Evolutionary conservation across 179 eudicot species (phyloP).

Genomic region (Amaranthus tricolor): DNA sequence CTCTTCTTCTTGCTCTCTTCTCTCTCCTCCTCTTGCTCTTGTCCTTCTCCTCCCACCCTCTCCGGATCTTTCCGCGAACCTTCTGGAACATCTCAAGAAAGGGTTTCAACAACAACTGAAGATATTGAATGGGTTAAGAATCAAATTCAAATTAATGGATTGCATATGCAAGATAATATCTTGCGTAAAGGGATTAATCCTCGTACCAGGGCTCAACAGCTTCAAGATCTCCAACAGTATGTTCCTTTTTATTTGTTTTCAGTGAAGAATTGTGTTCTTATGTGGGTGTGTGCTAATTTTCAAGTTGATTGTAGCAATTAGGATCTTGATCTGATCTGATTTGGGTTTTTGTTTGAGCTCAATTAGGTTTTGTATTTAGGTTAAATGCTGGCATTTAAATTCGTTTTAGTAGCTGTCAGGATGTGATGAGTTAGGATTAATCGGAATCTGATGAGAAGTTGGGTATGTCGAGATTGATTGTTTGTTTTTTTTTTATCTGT

Average conservation of each 20-base stretch:
- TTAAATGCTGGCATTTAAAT: too few relatives aligned
- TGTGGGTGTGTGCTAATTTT: neutral
- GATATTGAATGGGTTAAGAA: conserved; percentile 73
- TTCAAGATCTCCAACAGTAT: conserved; percentile 71
- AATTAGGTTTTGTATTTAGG: too few relatives aligned
- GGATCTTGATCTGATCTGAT: neutral
- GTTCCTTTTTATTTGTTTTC: neutral
- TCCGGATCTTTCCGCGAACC: neutral
- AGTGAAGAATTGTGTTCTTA: conserved; percentile 5
- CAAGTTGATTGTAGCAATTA: neutral
- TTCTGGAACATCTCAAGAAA: conserved; percentile 24
- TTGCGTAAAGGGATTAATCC: conserved; percentile 95
- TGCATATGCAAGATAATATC: conserved; percentile 79
- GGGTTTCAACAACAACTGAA: conserved; percentile 49
- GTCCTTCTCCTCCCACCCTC: conserved; percentile 42
- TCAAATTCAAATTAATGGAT: conserved; percentile 74
- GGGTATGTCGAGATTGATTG: too few relatives aligned
- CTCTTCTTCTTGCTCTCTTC: conserved; percentile 61
- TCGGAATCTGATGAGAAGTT: too few relatives aligned
- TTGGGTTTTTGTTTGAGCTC: too few relatives aligned
- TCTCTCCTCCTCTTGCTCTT: conserved; percentile 40
- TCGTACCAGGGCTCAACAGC: conserved; percentile 83
- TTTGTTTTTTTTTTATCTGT: too few relatives aligned
- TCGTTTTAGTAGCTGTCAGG: too few relatives aligned
- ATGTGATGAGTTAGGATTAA: too few relatives aligned